Evolutionary conservation across 2,329 filamentous ascomycete genomes (phyloP).

Genomic region (Fusarium guadeloupense): DNA sequence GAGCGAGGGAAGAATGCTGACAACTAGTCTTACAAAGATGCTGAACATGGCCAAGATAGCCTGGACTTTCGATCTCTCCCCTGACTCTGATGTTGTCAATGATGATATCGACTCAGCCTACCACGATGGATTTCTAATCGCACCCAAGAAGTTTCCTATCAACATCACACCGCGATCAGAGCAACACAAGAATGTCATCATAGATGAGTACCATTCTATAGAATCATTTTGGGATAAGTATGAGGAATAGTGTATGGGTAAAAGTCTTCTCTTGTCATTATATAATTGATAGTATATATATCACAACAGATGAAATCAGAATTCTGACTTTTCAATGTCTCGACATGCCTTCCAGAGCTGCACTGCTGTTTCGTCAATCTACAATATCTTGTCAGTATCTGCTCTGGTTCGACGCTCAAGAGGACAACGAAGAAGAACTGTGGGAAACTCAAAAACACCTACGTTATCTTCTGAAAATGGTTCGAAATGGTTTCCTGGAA

Average conservation of each 20-base stretch:
- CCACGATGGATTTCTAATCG: slow-evolving; percentile 3
- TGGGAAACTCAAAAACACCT: not conserved
- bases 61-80: not conserved
- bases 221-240: slow-evolving; percentile 2
- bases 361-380: not conserved
- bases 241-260: not conserved
- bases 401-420: too few species aligned
- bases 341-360: slow-evolving; percentile 5
- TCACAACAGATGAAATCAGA: too few species aligned
- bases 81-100: not conserved
- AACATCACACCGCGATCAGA: not conserved
- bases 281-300: too few species aligned
- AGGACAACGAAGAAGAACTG: too few species aligned
- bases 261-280: too few species aligned
- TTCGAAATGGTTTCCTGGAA: not conserved
- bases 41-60: slow-evolving; percentile 5
- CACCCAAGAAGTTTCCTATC: slow-evolving; percentile 2
- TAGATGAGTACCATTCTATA: not conserved
- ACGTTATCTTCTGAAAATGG: not conserved
- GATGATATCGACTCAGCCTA: slow-evolving; percentile 2
- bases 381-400: not conserved
- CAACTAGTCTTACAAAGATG: not conserved
- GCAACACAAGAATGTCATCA: not conserved
- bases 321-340: not conserved
- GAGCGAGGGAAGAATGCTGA: not conserved